A percentile compares a stretch with the other conserved stretches of the same genome.
Conservation (phyloP, 73 alveolate species). For the Symbiodinium pilosum region DNA sequence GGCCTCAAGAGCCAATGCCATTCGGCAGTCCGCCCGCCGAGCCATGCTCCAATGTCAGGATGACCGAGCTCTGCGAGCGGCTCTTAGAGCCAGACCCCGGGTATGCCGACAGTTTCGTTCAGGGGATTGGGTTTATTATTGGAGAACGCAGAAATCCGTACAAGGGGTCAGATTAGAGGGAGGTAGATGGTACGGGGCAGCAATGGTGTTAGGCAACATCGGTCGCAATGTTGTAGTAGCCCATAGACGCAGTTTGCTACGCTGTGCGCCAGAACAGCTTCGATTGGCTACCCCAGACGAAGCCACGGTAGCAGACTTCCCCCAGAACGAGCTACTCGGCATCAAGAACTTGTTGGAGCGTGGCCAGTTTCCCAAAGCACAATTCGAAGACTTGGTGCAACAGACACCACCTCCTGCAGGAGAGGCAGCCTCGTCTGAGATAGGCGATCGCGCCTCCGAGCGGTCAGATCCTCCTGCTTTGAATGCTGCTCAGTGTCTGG, state of each 20-base stretch:
- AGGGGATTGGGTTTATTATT: conserved; percentile 40
- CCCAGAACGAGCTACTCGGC: background rate
- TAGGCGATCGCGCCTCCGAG: too few relatives aligned
- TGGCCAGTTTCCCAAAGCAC: background rate
- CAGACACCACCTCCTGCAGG: background rate
- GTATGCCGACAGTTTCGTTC: background rate
- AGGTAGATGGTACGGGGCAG: conserved; percentile 30
- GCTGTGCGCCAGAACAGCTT: conserved; percentile 28
- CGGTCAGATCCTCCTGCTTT: background rate
- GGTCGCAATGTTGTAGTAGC: background rate
- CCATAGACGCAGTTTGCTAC: background rate
- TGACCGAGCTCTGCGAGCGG: conserved; percentile 1
- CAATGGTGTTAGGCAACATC: background rate
- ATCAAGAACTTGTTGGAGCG: background rate
- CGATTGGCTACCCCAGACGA: conserved; percentile 7
- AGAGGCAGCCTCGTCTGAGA: too few relatives aligned
- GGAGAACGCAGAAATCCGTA: background rate
- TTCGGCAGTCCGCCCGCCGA: background rate
- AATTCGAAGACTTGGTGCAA: background rate
- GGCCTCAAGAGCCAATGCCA: background rate
- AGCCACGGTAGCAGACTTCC: background rate
- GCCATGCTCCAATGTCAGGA: background rate
- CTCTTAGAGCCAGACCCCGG: conserved; percentile 24
- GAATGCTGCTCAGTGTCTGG: background rate
- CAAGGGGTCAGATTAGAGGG: background rate